Evolutionary conservation across 495 filamentous ascomycete species (phyloP).

Genomic region (Margaritispora aquatica): DNA sequence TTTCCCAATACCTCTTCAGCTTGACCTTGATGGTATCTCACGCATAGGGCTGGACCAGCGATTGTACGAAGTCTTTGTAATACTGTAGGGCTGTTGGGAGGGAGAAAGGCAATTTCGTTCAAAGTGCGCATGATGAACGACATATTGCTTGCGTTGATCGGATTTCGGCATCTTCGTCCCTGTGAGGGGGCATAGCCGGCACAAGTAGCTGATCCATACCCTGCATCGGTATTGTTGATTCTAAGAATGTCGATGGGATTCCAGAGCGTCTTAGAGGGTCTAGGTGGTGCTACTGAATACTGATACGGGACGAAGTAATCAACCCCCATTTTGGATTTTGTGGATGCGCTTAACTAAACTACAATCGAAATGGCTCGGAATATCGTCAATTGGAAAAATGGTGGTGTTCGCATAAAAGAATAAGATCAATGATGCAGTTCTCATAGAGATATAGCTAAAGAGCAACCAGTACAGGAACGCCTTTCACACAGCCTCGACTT

Average conservation of each 20-base stretch:
- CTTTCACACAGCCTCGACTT: no score
- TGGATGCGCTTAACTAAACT: no score
- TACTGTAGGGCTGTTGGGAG: constrained; percentile 8
- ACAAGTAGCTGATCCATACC: constrained; percentile 8
- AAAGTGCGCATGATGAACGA: constrained; percentile 1
- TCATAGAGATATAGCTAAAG: no score
- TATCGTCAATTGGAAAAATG: no score
- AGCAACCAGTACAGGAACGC: no score
- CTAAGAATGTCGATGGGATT: constrained; percentile 11
- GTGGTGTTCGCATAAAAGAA: no score
- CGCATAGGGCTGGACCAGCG: constrained; percentile 13
- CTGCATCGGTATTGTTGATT: constrained; percentile 13
- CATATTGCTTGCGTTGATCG: constrained; percentile 11
- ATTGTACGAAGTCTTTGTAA: constrained; percentile 1
- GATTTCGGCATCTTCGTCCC: constrained; percentile 12
- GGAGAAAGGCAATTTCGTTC: constrained; percentile 12
- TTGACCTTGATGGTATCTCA: constrained; percentile 14
- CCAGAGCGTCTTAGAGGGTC: no score
- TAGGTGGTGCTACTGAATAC: no score
- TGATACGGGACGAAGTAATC: no score
- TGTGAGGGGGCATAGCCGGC: constrained; percentile 14
- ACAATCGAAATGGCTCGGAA: no score
- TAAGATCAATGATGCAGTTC: no score
- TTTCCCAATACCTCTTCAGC: constrained; percentile 5
- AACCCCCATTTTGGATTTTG: no score